phyloP scores from a whole-genome alignment of 352 stramenopile genomes.

The Phytopythium mirpurense region DNA sequence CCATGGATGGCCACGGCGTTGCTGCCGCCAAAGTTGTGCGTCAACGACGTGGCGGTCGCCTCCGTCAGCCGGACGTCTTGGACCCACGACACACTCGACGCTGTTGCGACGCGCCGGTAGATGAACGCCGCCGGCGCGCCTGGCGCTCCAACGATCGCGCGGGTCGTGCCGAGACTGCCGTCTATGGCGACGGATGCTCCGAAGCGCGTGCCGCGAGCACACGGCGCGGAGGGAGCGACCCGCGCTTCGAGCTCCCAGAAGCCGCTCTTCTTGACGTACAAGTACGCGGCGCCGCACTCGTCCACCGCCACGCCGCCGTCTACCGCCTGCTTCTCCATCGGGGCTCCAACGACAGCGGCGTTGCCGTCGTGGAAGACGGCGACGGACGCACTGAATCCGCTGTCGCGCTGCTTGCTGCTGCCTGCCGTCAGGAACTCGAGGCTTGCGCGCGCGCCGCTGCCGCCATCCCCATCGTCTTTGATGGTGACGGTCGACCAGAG shows the following conservation, averaged over 20 bases:
- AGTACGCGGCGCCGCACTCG: conserved; percentile 58
- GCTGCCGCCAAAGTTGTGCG: conserved; percentile 58
- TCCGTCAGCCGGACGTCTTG: conserved; percentile 44
- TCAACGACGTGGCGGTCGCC: conserved; percentile 25
- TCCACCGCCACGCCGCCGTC: conserved; percentile 8
- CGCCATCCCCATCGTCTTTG: conserved; percentile 88
- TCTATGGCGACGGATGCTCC: conserved; percentile 69
- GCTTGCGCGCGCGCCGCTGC: conserved; percentile 66
- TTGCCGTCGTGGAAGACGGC: conserved; percentile 62
- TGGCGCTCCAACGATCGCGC: conserved; percentile 66
- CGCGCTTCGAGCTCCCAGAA: conserved; percentile 67
- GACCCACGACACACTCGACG: conserved; percentile 27
- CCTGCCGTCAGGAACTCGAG: conserved; percentile 49
- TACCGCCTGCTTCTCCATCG: conserved; percentile 30
- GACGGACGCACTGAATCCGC: conserved; percentile 46
- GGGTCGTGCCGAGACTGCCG: conserved; percentile 45
- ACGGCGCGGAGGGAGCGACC: conserved; percentile 10
- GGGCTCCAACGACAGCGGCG: conserved; percentile 61
- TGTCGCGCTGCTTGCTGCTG: conserved; percentile 23
- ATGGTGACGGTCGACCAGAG: conserved; percentile 89
- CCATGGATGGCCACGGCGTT: conserved; percentile 76
- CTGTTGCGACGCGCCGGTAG: conserved; percentile 21
- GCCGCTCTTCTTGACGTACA: conserved; percentile 57
- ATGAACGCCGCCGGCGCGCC: conserved; percentile 49
- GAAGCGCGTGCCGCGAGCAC: conserved; percentile 35